Percentiles rank a stretch among this genome's conserved stretches.
Evolutionary conservation across 345 rosid species (phyloP).

Genomic region (Moringa oleifera): DNA sequence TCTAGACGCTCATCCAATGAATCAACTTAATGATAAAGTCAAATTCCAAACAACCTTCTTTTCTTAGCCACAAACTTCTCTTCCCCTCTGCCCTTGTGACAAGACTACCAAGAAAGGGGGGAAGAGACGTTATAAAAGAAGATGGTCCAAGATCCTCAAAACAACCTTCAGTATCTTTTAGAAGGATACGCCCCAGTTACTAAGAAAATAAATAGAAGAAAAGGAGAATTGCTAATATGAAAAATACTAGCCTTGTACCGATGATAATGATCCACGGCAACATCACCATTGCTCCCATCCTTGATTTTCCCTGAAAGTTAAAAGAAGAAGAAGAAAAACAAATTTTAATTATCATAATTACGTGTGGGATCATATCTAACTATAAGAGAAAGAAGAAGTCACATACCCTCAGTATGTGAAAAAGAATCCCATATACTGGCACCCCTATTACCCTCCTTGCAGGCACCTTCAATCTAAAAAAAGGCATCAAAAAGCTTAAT

Average conservation of each 20-base stretch:
- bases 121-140: too few species aligned
- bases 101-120: too few species aligned
- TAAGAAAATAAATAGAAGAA: too few species aligned
- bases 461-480: conserved; percentile 64
- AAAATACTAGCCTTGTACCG: conserved; percentile 44
- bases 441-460: conserved; percentile 50
- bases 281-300: conserved; percentile 57
- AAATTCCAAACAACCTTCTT: too few species aligned
- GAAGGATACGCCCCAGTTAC: not conserved
- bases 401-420: conserved; percentile 35
- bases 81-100: too few species aligned
- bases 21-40: too few species aligned
- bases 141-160: not conserved
- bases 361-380: too few species aligned
- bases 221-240: too few species aligned
- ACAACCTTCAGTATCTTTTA: not conserved
- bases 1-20: too few species aligned
- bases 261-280: conserved; percentile 59
- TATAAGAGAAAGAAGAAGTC: not conserved
- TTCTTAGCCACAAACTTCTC: too few species aligned
- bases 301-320: conserved; percentile 42
- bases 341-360: not conserved
- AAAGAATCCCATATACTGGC: conserved; percentile 66
- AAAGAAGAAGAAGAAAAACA: not conserved
- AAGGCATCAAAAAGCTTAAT: not conserved